Evolutionary conservation across 75 land plant species (phyloP).

Genomic region (Selaginella moellendorffii): DNA sequence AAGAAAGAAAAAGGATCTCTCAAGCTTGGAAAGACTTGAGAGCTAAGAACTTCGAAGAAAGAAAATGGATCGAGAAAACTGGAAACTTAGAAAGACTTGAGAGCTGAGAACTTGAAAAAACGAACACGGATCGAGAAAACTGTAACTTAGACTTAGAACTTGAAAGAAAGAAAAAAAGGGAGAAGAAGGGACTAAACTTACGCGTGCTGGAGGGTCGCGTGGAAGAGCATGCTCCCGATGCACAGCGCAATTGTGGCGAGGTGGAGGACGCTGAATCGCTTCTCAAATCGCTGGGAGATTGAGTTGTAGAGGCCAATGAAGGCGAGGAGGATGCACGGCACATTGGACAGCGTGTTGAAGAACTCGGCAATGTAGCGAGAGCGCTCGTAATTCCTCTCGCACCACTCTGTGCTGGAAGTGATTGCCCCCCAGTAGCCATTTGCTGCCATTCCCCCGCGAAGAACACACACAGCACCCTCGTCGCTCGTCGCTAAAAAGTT

Average conservation of each 20-base stretch:
- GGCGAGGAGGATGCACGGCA: constrained; percentile 60
- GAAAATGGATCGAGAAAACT: too few relatives aligned
- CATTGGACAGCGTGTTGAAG: constrained; percentile 62
- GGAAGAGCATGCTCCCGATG: constrained; percentile 60
- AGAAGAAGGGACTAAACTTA: constrained; percentile 31
- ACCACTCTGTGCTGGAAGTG: constrained; percentile 64
- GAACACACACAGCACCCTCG: too few relatives aligned
- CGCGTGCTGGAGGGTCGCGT: constrained; percentile 48
- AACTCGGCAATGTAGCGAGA: constrained; percentile 64
- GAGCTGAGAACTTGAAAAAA: too few relatives aligned
- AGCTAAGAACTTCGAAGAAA: too few relatives aligned
- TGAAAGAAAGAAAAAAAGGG: too few relatives aligned
- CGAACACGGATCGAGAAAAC: too few relatives aligned
- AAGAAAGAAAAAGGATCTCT: background rate
- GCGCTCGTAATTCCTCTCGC: constrained; percentile 59
- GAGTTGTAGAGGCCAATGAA: constrained; percentile 51
- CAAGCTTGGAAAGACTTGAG: background rate
- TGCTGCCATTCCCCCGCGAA: too few relatives aligned
- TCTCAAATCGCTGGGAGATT: constrained; percentile 54
- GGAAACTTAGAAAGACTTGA: too few relatives aligned
- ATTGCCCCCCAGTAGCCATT: constrained; percentile 65
- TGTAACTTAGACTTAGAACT: too few relatives aligned
- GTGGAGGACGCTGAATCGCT: constrained; percentile 59
- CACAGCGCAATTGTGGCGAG: constrained; percentile 55
- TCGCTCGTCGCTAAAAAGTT: too few relatives aligned